Conservation (phyloP, 1,284 basidiomycete genomes). For the Ceratobasidium sp. region DNA sequence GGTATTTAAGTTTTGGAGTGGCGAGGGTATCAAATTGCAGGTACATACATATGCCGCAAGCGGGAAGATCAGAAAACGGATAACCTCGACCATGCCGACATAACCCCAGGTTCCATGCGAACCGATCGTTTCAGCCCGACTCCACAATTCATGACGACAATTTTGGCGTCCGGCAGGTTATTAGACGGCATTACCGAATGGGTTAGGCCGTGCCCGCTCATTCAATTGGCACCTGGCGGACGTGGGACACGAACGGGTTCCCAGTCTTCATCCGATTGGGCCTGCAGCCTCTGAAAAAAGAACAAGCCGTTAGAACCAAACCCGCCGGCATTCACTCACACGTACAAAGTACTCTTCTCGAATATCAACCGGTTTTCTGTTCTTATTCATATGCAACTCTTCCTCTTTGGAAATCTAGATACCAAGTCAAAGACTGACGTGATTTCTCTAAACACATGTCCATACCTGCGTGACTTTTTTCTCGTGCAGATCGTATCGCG, state of each 20-base stretch:
- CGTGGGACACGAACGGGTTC: conserved; percentile 86
- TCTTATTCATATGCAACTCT: conserved; percentile 79
- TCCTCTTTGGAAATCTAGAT: conserved; percentile 79
- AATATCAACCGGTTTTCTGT: conserved; percentile 88
- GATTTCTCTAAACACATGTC: not conserved
- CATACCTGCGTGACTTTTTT: conserved; percentile 76
- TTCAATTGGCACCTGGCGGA: conserved; percentile 63
- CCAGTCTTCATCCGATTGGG: conserved; percentile 70
- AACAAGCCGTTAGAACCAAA: not conserved
- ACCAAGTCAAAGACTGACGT: conserved; percentile 1
- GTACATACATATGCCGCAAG: not conserved
- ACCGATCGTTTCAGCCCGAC: not conserved
- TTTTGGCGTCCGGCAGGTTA: no score
- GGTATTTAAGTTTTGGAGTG: conserved; percentile 8
- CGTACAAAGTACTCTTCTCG: conserved; percentile 95
- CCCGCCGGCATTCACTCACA: conserved; percentile 44
- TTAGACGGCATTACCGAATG: no score
- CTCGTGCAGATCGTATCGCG: conserved; percentile 87
- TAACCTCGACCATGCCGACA: not conserved
- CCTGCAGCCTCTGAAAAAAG: conserved; percentile 45
- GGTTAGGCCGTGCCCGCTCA: no score
- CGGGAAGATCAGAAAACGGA: not conserved
- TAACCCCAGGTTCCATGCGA: conserved; percentile 3
- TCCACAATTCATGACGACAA: not conserved
- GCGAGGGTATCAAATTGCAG: not conserved